Evolutionary conservation across 2,329 filamentous ascomycete genomes (phyloP), one percentile per base, ranked within the genome.

Genomic region (Sporothrix variecibatus): DNA sequence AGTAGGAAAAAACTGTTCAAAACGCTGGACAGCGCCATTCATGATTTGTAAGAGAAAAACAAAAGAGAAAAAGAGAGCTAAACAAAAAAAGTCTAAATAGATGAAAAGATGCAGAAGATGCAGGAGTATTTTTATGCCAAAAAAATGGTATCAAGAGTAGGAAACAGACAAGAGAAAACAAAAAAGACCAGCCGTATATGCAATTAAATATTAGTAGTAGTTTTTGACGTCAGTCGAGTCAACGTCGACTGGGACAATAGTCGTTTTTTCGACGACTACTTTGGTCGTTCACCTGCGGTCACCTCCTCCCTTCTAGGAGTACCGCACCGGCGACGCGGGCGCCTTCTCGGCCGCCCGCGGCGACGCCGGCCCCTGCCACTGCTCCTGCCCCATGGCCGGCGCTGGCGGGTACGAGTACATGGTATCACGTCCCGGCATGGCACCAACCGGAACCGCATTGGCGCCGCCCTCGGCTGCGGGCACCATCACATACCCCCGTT

Each of bases 401-500:
- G 51, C 51, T 5, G 51, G 53, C 40, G 70, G 15, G 28, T 72
- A 72, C 20, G 68, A 31, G 70, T 60, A 72, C 53, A 60, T 62
- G 17, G 20, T 71, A 38, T 62, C 69, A n/a, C 38, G 53, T 11
- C 60, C 58, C 34, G 58, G 58, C 40, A 65, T 20, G 28, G 17
- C 31, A n/a, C 62, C 62, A 9, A 4, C 58, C 3, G 17, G 3
- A 1, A 15, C 58, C 5, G 31, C 58, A 6, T 5, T 23, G 1
- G 64, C 31, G 5, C 15, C 43, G n/a, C 31, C 58, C 6, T 73
- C 74, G 15, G 28, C 71, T 4, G 73, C 53, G 0, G 72, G 71
- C 40, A 76, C 72, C 49, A 76, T 73, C n/a, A 74, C 73, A 40
- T 75, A 74, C 12, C 74, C 74, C 7, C 49, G 58, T 49, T 68